Conservation (phyloP, 1,284 basidiomycete species). For the Omphalotus olearius region DNA sequence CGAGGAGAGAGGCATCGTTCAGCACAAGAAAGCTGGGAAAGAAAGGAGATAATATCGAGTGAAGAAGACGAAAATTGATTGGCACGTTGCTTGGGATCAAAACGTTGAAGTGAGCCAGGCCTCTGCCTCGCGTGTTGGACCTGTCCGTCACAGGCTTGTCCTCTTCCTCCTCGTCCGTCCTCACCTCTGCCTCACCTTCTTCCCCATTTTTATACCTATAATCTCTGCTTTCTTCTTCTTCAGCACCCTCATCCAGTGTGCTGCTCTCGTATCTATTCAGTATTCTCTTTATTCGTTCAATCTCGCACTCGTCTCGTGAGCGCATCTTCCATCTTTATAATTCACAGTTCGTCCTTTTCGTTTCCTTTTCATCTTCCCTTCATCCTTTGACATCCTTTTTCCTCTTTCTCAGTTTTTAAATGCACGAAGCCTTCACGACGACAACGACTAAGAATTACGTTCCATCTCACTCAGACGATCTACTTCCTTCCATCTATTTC, state of each 20-base stretch:
- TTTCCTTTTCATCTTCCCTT: constrained; percentile 17
- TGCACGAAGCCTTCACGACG: constrained; percentile 58
- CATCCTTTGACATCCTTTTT: constrained; percentile 17
- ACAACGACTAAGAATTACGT: constrained; percentile 36
- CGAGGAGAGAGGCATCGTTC: too few relatives aligned
- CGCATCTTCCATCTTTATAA: constrained; percentile 5
- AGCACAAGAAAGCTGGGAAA: too few relatives aligned
- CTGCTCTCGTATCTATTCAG: constrained; percentile 19
- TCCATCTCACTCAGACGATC: constrained; percentile 34
- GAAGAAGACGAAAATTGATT: too few relatives aligned
- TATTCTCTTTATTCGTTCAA: constrained; percentile 2
- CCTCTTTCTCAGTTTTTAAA: constrained; percentile 39
- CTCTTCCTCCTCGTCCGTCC: constrained; percentile 6
- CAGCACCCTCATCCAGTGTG: constrained; percentile 12
- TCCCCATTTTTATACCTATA: constrained; percentile 63
- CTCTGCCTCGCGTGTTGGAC: constrained; percentile 6
- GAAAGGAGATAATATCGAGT: too few relatives aligned
- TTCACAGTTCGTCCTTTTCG: constrained; percentile 16
- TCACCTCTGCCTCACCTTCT: constrained; percentile 17
- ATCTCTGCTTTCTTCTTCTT: constrained; percentile 34
- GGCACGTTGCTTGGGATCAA: constrained; percentile 74
- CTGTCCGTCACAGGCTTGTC: constrained; percentile 1
- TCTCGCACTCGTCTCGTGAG: not conserved
- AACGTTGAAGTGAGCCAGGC: constrained; percentile 42
- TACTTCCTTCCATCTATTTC: constrained; percentile 35